A percentile compares a stretch with the other conserved stretches of the same genome.
Conservation (phyloP, 306 rosid genomes). For the Herpetospermum pedunculosum region DNA sequence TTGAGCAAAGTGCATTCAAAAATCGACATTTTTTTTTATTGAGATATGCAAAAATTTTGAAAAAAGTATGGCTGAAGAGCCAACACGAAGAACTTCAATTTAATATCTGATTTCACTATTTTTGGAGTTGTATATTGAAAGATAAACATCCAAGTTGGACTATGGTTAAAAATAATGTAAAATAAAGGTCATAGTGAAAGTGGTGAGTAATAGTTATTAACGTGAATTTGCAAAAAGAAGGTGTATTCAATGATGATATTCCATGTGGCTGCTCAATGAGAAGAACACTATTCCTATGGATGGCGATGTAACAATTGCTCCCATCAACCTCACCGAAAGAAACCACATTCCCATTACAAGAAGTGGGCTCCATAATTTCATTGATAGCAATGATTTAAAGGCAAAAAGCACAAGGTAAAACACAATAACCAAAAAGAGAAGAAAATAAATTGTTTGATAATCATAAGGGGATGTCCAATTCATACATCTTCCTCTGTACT, state of each 20-base stretch:
- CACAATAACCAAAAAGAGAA: neutral
- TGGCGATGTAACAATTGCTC: neutral
- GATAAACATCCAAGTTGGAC: too few relatives aligned
- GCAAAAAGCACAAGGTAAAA: neutral
- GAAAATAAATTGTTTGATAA: neutral
- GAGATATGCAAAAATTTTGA: too few relatives aligned
- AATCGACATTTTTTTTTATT: too few relatives aligned
- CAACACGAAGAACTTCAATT: too few relatives aligned
- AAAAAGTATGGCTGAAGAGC: too few relatives aligned
- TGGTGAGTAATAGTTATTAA: neutral
- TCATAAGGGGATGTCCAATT: neutral
- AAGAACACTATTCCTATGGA: slow-evolving; percentile 1
- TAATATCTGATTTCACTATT: too few relatives aligned
- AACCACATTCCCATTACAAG: neutral
- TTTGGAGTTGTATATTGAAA: too few relatives aligned
- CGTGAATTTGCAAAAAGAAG: neutral
- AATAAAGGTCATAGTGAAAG: neutral
- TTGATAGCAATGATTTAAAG: neutral
- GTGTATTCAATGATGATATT: slow-evolving; percentile 3
- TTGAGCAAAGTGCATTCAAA: too few relatives aligned
- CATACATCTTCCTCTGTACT: slow-evolving; percentile 4
- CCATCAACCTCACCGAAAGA: slow-evolving; percentile 16
- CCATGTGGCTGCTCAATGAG: slow-evolving; percentile 6
- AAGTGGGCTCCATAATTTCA: slow-evolving; percentile 8
- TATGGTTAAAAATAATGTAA: too few relatives aligned